Conservation (phyloP, 1,284 basidiomycete species). For the Megacollybia platyphylla region DNA sequence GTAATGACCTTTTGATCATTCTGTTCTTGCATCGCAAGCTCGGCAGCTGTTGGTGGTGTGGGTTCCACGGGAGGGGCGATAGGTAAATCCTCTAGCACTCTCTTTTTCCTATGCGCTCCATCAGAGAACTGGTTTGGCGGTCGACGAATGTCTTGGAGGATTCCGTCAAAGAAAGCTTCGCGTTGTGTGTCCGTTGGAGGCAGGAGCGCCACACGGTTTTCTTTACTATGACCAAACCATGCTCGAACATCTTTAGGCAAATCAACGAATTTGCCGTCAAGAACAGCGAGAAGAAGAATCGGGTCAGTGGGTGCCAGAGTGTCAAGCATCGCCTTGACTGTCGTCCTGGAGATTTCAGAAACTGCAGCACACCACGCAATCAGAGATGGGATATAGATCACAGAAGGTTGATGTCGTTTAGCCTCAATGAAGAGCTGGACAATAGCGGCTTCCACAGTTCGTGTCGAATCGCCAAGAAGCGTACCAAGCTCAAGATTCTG, state of each 20-base stretch:
- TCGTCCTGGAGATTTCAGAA: slow-evolving; percentile 74
- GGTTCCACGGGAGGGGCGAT: slow-evolving; percentile 87
- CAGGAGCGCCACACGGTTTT: slow-evolving; percentile 61
- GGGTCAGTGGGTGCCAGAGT: slow-evolving; percentile 86
- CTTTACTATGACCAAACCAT: slow-evolving; percentile 83
- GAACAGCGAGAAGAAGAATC: slow-evolving; percentile 80
- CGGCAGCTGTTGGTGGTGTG: slow-evolving; percentile 69
- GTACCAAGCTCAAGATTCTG: slow-evolving; percentile 89
- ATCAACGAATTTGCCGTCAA: slow-evolving; percentile 63
- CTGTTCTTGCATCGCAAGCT: slow-evolving; percentile 76
- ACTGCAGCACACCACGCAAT: slow-evolving; percentile 80
- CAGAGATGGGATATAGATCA: slow-evolving; percentile 90
- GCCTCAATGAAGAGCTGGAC: slow-evolving; percentile 98
- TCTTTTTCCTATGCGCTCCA: slow-evolving; percentile 49
- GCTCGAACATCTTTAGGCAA: slow-evolving; percentile 76
- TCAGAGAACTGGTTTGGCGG: slow-evolving; percentile 89
- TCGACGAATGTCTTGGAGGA: slow-evolving; percentile 55
- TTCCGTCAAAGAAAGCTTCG: slow-evolving; percentile 65
- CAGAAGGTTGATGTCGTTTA: slow-evolving; percentile 92
- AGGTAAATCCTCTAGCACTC: slow-evolving; percentile 79
- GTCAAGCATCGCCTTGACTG: slow-evolving; percentile 85
- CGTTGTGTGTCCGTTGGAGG: slow-evolving; percentile 45
- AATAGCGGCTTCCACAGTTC: slow-evolving; percentile 84
- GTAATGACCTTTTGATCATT: slow-evolving; percentile 73
- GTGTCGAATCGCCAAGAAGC: slow-evolving; percentile 80